A percentile compares a stretch with the other conserved stretches of the same genome.
Evolutionary conservation across 257 asterid species (phyloP).

Genomic region (Gynochthodes officinalis): DNA sequence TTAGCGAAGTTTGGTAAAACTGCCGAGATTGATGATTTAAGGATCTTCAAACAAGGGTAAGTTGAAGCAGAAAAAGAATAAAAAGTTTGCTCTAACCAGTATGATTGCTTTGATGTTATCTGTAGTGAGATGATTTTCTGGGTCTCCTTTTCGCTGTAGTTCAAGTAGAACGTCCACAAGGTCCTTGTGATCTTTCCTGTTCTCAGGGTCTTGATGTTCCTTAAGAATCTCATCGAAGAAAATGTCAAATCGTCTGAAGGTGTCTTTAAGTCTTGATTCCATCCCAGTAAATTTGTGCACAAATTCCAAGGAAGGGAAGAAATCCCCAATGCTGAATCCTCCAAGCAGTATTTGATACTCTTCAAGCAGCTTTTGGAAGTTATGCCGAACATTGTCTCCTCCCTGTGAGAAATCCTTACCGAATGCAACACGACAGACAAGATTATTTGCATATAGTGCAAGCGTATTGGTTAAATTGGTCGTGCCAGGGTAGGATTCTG

Average conservation of each 20-base stretch:
- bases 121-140: conserved; percentile 43
- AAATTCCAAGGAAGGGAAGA: conserved; percentile 55
- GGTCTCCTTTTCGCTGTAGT: conserved; percentile 22
- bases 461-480: conserved; percentile 29
- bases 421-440: conserved; percentile 44
- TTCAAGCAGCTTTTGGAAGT: conserved; percentile 44
- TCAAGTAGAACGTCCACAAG: conserved; percentile 58
- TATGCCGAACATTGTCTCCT: conserved; percentile 41
- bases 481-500: conserved; percentile 18
- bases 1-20: neutral
- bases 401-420: conserved; percentile 43
- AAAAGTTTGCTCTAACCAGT: conserved; percentile 31
- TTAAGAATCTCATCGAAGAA: conserved; percentile 37
- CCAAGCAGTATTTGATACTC: conserved; percentile 52
- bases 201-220: conserved; percentile 25
- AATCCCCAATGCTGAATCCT: conserved; percentile 55
- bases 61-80: neutral
- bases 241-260: conserved; percentile 40
- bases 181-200: conserved; percentile 29
- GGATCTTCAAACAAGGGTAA: neutral
- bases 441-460: conserved; percentile 42
- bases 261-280: conserved; percentile 33
- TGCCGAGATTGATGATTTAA: too few relatives aligned
- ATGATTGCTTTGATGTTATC: conserved; percentile 65
- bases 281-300: conserved; percentile 43